Conservation (phyloP, 179 eudicot species). For the Actinidia chinensis region DNA sequence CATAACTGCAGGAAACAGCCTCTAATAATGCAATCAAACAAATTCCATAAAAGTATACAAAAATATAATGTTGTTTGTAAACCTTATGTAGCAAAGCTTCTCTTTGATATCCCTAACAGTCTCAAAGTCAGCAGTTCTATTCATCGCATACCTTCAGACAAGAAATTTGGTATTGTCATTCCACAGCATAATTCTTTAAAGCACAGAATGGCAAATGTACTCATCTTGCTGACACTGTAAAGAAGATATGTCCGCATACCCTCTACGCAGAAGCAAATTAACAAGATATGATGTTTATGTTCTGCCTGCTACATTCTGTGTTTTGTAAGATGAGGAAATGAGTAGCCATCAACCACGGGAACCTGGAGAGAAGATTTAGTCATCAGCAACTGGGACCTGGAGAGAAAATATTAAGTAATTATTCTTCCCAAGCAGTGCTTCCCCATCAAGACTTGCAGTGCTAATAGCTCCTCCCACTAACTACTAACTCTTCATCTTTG, state of each 20-base stretch:
- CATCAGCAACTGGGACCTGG: conserved; percentile 81
- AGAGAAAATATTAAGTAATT: conserved; percentile 12
- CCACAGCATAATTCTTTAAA: not conserved
- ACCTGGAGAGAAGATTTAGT: conserved; percentile 59
- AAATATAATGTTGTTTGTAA: conserved; percentile 15
- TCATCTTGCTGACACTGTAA: conserved; percentile 17
- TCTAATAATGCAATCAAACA: not conserved
- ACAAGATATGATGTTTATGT: conserved; percentile 93
- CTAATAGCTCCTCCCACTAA: not conserved
- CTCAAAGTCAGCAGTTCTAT: conserved; percentile 89
- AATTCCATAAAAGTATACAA: not conserved
- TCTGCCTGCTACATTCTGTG: conserved; percentile 99
- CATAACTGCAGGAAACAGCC: conserved; percentile 66
- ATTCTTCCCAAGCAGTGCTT: not conserved
- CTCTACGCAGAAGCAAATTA: conserved; percentile 90
- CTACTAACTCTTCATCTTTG: not conserved
- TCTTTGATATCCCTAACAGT: conserved; percentile 95
- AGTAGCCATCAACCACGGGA: conserved; percentile 99
- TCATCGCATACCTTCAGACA: conserved; percentile 85
- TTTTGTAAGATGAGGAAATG: conserved; percentile 97
- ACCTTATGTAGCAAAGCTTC: conserved; percentile 97
- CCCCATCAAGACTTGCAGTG: not conserved
- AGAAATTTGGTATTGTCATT: conserved; percentile 20
- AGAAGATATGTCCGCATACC: conserved; percentile 51
- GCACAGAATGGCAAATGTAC: conserved; percentile 13